phyloP scores from a whole-genome alignment of 1,139 yeast genomes.

The Spathaspora jeffriesii region DNA sequence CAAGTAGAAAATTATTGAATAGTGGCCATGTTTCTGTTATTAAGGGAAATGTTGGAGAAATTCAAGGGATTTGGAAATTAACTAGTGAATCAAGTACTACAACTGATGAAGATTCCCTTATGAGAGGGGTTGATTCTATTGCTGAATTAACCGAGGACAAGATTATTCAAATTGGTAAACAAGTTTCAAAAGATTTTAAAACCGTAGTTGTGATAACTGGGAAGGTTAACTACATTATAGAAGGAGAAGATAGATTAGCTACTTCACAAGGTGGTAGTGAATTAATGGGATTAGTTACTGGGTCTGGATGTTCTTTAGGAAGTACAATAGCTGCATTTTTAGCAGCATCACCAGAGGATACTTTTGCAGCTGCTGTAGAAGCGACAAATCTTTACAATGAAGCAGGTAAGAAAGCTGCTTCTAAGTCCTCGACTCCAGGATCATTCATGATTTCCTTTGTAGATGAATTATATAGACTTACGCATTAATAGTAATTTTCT shows the following conservation, averaged over 20 bases:
- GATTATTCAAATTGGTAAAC: conserved; percentile 40
- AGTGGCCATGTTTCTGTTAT: conserved; percentile 68
- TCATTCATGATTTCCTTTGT: conserved; percentile 47
- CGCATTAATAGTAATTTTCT: conserved; percentile 9
- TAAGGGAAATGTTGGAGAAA: conserved; percentile 90
- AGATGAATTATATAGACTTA: conserved; percentile 36
- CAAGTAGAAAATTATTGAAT: conserved; percentile 52
- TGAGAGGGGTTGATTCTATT: conserved; percentile 78
- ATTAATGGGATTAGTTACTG: conserved; percentile 77
- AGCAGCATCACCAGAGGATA: conserved; percentile 35
- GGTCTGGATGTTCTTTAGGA: conserved; percentile 87
- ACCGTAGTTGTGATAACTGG: conserved; percentile 76
- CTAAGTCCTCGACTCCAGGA: conserved; percentile 44
- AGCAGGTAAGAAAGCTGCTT: conserved; percentile 63
- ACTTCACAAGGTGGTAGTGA: conserved; percentile 60
- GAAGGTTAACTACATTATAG: conserved; percentile 27
- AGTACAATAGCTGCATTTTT: conserved; percentile 66
- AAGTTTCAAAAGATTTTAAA: conserved; percentile 55
- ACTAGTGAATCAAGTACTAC: conserved; percentile 32
- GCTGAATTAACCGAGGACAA: conserved; percentile 31
- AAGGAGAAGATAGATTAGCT: conserved; percentile 13
- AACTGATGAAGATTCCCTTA: conserved; percentile 32
- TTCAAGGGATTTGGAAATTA: conserved; percentile 44
- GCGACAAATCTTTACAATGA: conserved; percentile 66
- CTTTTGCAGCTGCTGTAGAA: conserved; percentile 50